phyloP scores from a whole-genome alignment of 371 early-diverging fungal genomes.

The Syncephalastrum sp. region DNA sequence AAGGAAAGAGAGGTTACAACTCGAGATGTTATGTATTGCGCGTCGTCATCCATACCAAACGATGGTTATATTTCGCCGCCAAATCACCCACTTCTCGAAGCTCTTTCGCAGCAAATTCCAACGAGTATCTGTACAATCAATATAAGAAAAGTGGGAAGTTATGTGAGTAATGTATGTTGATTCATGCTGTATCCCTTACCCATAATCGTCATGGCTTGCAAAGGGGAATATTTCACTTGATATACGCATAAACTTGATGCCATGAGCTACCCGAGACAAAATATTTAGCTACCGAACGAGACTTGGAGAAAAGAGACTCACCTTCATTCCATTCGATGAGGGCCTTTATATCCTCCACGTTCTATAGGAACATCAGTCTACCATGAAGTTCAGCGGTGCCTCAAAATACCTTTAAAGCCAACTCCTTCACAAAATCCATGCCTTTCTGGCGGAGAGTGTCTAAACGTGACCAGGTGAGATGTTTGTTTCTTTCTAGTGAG shows the following conservation, averaged over 20 bases:
- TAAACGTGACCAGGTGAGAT: constrained; percentile 4
- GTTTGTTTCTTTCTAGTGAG: too few species aligned
- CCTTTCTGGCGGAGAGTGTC: constrained; percentile 44
- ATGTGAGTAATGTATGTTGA: too few species aligned
- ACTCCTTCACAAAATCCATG: constrained; percentile 37
- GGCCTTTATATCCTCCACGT: constrained; percentile 34
- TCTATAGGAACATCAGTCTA: constrained; percentile 16
- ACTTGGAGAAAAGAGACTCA: not conserved
- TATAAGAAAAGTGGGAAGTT: too few species aligned
- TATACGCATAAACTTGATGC: constrained; percentile 48
- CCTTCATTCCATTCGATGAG: constrained; percentile 55
- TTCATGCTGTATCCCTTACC: constrained; percentile 19
- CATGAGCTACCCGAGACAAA: constrained; percentile 15
- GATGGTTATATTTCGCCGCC: constrained; percentile 39
- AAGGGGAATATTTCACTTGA: constrained; percentile 51
- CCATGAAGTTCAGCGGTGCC: not conserved
- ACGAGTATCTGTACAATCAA: constrained; percentile 21
- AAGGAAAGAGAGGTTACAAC: not conserved
- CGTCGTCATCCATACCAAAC: constrained; percentile 26
- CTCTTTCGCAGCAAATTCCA: constrained; percentile 37
- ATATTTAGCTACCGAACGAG: not conserved
- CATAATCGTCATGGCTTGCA: constrained; percentile 40
- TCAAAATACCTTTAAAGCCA: constrained; percentile 28
- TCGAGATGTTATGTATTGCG: too few species aligned
- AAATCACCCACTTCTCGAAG: constrained; percentile 31